A percentile compares a stretch with the other conserved stretches of the same genome.
Evolutionary conservation across 1,139 yeast species (phyloP).

Genomic region (Scheffersomyces stambukii): DNA sequence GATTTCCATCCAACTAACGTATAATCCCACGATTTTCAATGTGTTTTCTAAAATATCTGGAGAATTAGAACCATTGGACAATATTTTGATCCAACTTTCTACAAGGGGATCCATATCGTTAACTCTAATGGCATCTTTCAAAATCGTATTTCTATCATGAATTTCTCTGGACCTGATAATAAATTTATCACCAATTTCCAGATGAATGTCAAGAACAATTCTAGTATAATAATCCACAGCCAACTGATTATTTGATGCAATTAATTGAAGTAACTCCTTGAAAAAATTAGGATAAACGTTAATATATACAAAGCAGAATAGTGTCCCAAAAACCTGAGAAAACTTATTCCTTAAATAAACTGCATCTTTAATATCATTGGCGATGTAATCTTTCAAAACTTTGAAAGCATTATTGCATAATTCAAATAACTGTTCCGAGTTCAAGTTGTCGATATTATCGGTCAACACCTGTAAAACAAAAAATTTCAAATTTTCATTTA

Average conservation of each 20-base stretch:
- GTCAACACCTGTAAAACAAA: conserved; percentile 80
- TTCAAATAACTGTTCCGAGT: conserved; percentile 40
- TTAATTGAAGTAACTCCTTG: conserved; percentile 46
- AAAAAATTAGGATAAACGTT: conserved; percentile 64
- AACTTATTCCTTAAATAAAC: conserved; percentile 72
- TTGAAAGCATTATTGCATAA: conserved; percentile 41
- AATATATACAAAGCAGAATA: conserved; percentile 67
- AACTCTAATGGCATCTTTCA: conserved; percentile 79
- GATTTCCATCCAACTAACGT: conserved; percentile 95
- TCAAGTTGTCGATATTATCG: conserved; percentile 52
- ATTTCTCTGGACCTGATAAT: conserved; percentile 61
- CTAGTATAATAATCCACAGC: conserved; percentile 78
- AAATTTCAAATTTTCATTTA: conserved; percentile 59
- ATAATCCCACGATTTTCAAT: conserved; percentile 73
- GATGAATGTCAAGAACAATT: conserved; percentile 70
- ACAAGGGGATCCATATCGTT: conserved; percentile 71
- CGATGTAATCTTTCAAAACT: conserved; percentile 29
- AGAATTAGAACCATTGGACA: conserved; percentile 25
- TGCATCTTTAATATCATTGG: conserved; percentile 44
- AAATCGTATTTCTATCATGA: conserved; percentile 60
- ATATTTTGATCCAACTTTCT: conserved; percentile 61
- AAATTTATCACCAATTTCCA: conserved; percentile 90
- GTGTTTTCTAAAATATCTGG: conserved; percentile 54
- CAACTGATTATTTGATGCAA: conserved; percentile 17
- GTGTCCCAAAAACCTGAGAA: conserved; percentile 65